Evolutionary conservation across 305 asterid genomes (phyloP).

Genomic region (Fraxinus sp.): DNA sequence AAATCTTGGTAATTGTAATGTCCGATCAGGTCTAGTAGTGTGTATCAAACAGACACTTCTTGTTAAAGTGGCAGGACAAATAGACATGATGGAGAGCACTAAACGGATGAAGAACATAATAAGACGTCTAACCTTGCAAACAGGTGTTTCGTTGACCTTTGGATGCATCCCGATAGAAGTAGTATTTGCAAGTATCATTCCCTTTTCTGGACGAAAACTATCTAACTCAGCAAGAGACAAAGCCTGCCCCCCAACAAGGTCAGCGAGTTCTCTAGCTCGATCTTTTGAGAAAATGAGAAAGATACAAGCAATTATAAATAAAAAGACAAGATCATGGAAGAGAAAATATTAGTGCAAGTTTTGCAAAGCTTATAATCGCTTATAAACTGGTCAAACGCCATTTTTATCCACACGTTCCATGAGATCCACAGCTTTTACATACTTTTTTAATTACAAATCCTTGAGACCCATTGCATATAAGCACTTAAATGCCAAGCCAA

Average conservation of each 20-base stretch:
- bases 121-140: constrained; percentile 61
- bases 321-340: neutral
- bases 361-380: neutral
- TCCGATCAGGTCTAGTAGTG: neutral
- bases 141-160: constrained; percentile 76
- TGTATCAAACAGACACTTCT: neutral
- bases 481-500: neutral
- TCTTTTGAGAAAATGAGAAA: constrained; percentile 32
- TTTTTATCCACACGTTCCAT: neutral
- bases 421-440: neutral
- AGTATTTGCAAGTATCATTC: constrained; percentile 94
- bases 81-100: neutral
- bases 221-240: constrained; percentile 66
- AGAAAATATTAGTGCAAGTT: neutral
- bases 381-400: neutral
- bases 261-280: constrained; percentile 86
- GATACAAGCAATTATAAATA: neutral
- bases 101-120: neutral
- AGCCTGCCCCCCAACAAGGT: constrained; percentile 76
- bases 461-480: neutral
- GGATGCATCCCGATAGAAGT: constrained; percentile 97
- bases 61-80: neutral
- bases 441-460: too few species aligned
- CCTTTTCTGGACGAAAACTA: constrained; percentile 73
- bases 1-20: neutral